A percentile compares a stretch with the other conserved stretches of the same genome.
These are phyloP conservation scores for Secale cereale DNA, from an alignment of 176 grass and related monocot species.

Conservation along the genomic window DNA sequence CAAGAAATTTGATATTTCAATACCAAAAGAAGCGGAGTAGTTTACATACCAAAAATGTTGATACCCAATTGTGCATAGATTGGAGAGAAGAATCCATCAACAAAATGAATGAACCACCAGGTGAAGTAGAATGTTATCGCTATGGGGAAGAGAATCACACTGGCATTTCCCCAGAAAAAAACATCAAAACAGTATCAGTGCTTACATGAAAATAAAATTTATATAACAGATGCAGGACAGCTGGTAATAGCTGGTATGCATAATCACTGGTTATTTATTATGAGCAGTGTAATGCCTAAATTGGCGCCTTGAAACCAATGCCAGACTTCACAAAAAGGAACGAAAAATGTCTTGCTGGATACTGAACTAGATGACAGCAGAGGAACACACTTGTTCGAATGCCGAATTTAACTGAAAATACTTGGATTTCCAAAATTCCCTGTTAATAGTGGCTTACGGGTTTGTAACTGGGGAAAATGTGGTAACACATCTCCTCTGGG, in stretches of 20 bases:
- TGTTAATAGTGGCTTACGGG: neutral
- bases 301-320: neutral
- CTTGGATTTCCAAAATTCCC: neutral
- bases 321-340: neutral
- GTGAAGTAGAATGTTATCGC: conserved; percentile 98
- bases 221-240: neutral
- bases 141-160: conserved; percentile 92
- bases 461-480: neutral
- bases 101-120: conserved; percentile 99
- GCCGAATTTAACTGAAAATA: neutral
- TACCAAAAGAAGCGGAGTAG: neutral
- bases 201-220: neutral
- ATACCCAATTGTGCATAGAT: conserved; percentile 92
- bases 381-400: neutral
- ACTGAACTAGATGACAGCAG: neutral
- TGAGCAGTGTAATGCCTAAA: neutral
- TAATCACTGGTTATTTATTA: neutral
- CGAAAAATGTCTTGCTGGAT: neutral
- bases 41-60: conserved; percentile 77
- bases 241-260: neutral
- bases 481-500: neutral
- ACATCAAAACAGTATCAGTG: conserved; percentile 19
- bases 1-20: neutral
- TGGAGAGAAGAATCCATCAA: conserved; percentile 95
- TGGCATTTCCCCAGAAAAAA: conserved; percentile 23